These are phyloP conservation scores for Pythium chondricola DNA, from an alignment of 352 stramenopile species.

Conservation along the genomic window DNA sequence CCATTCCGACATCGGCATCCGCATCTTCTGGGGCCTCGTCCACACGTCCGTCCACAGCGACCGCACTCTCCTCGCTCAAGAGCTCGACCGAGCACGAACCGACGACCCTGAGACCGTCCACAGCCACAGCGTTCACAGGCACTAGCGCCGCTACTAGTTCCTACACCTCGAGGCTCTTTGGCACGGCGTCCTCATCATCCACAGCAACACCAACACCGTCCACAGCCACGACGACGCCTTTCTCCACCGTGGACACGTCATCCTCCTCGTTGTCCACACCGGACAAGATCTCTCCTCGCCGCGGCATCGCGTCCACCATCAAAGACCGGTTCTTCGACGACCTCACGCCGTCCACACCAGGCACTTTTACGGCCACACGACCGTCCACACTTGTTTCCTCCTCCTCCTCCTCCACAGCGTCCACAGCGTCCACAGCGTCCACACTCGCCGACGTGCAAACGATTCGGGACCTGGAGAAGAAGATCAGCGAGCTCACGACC, in stretches of 20 bases:
- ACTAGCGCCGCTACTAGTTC: neutral
- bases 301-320: conserved; percentile 11
- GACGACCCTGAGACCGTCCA: neutral
- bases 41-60: neutral
- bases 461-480: conserved; percentile 30
- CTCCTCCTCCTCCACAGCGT: neutral
- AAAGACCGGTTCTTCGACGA: conserved; percentile 28
- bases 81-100: neutral
- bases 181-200: neutral
- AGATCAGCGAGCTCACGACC: conserved; percentile 21
- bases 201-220: neutral
- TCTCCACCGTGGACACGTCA: neutral
- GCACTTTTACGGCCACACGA: neutral
- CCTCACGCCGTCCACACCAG: neutral
- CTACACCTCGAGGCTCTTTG: neutral
- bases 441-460: conserved; percentile 13
- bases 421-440: neutral
- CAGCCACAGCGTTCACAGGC: neutral
- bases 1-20: neutral
- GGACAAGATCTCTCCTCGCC: conserved; percentile 7
- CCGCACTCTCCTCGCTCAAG: neutral
- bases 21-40: too few relatives aligned
- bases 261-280: neutral
- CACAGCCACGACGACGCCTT: neutral
- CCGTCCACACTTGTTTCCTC: neutral